These are phyloP conservation scores for Solanum pennellii DNA, from an alignment of 257 asterid species.

Conservation along the genomic window DNA sequence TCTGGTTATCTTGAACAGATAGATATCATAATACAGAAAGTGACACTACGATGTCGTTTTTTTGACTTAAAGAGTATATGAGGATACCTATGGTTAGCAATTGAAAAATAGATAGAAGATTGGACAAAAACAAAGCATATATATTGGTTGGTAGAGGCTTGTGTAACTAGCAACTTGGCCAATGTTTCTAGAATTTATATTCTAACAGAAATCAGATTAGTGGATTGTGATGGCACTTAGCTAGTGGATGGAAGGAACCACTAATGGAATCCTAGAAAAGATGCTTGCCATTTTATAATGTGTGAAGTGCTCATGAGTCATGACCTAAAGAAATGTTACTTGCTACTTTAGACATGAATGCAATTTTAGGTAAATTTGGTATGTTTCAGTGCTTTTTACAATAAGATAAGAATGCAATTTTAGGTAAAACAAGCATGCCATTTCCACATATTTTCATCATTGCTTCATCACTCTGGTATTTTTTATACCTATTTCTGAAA, in stretches of 20 bases:
- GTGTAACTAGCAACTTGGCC: neutral
- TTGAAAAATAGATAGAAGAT: neutral
- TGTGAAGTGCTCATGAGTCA: neutral
- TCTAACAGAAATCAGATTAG: neutral
- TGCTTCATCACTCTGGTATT: neutral
- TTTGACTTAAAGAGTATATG: neutral
- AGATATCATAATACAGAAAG: neutral
- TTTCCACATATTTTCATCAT: neutral
- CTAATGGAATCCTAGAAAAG: conserved; percentile 18
- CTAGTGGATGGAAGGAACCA: conserved; percentile 15
- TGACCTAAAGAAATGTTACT: neutral
- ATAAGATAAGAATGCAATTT: neutral
- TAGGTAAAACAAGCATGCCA: neutral
- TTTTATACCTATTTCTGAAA: neutral
- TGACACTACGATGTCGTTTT: neutral
- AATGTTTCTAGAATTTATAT: neutral
- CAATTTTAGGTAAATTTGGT: neutral
- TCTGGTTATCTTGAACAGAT: neutral
- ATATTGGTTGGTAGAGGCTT: neutral
- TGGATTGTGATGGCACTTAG: conserved; percentile 8
- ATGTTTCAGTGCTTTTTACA: neutral
- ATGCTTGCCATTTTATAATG: neutral
- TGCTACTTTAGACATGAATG: neutral
- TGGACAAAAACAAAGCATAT: conserved; percentile 2
- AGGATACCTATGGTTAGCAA: neutral